phyloP scores from a whole-genome alignment of 2,329 filamentous ascomycete species.

The Aspergillus niger region DNA sequence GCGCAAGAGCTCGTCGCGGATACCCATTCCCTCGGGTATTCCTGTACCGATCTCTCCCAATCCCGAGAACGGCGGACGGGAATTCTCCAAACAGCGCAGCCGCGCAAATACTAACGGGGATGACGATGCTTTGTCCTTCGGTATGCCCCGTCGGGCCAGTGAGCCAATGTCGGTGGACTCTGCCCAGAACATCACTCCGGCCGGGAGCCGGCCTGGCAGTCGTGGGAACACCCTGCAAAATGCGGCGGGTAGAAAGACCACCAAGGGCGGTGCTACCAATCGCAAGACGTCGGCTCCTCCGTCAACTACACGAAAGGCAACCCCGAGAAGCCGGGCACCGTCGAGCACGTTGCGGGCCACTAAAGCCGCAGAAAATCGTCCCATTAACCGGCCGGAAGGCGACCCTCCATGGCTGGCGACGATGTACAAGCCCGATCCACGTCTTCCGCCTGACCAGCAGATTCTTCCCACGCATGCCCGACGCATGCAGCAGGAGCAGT shows the following conservation, averaged over 20 bases:
- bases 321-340: conserved; percentile 38
- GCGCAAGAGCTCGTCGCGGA: conserved; percentile 71
- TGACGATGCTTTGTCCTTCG: conserved; percentile 60
- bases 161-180: conserved; percentile 43
- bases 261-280: conserved; percentile 31
- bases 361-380: conserved; percentile 58
- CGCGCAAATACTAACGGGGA: conserved; percentile 61
- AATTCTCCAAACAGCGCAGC: conserved; percentile 66
- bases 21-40: conserved; percentile 81
- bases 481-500: conserved; percentile 88
- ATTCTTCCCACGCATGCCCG: conserved; percentile 92
- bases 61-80: conserved; percentile 70
- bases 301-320: conserved; percentile 41
- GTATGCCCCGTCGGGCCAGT: conserved; percentile 69
- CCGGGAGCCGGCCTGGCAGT: conserved; percentile 34
- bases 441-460: conserved; percentile 91
- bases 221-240: conserved; percentile 32
- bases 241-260: conserved; percentile 35
- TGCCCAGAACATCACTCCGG: conserved; percentile 29
- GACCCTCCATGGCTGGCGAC: conserved; percentile 94
- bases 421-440: conserved; percentile 93
- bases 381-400: conserved; percentile 76
- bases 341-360: conserved; percentile 56
- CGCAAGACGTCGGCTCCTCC: conserved; percentile 44
- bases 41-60: conserved; percentile 72